Evolutionary conservation across 2,329 filamentous ascomycete species (phyloP).

Genomic region (Coleophoma cylindrospora): DNA sequence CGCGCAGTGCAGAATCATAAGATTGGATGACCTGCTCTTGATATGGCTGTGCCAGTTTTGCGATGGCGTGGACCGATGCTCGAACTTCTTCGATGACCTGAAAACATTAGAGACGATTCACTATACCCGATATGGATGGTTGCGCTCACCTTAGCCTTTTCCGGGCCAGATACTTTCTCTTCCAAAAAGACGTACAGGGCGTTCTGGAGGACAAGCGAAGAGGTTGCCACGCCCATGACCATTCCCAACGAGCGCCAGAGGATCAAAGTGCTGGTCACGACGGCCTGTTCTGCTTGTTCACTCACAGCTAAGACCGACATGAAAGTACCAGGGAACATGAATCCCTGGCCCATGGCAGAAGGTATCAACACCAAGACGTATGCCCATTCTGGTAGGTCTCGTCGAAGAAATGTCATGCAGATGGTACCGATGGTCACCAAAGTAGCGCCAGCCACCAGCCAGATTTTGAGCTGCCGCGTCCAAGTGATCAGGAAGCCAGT

Average conservation of each 20-base stretch:
- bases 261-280: constrained; percentile 65
- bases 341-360: constrained; percentile 52
- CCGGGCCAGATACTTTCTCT: constrained; percentile 49
- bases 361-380: constrained; percentile 56
- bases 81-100: constrained; percentile 46
- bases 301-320: constrained; percentile 58
- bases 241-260: constrained; percentile 68
- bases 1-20: constrained; percentile 45
- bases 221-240: constrained; percentile 69
- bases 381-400: constrained; percentile 42
- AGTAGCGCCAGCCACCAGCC: constrained; percentile 45
- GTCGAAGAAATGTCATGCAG: constrained; percentile 42
- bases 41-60: constrained; percentile 36
- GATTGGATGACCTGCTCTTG: constrained; percentile 49
- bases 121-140: no score
- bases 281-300: constrained; percentile 57
- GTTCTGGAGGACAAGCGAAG: constrained; percentile 71
- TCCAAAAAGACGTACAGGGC: constrained; percentile 56
- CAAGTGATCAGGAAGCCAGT: constrained; percentile 60
- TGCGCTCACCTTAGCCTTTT: constrained; percentile 40
- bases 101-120: constrained; percentile 35
- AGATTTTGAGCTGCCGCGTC: constrained; percentile 55
- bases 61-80: constrained; percentile 49
- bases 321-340: constrained; percentile 60
- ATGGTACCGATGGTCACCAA: constrained; percentile 45